phyloP scores from a whole-genome alignment of 305 asterid genomes.

The Solanum chacoense region DNA sequence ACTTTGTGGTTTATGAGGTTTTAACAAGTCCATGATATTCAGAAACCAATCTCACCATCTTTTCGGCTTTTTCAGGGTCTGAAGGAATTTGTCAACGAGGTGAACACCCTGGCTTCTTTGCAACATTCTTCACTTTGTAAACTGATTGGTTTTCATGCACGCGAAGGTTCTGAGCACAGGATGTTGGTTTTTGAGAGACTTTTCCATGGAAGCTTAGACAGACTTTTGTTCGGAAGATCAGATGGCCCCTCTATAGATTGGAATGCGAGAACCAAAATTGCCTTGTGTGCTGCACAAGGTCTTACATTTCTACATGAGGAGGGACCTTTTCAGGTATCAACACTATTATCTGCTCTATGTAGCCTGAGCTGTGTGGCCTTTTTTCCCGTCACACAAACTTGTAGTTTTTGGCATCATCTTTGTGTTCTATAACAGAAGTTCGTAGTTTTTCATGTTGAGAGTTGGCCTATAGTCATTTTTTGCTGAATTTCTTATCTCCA shows the following conservation, averaged over 20 bases:
- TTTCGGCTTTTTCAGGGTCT: slow-evolving; percentile 43
- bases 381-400: not conserved
- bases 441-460: not conserved
- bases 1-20: not conserved
- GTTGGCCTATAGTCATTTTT: not conserved
- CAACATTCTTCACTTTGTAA: slow-evolving; percentile 80
- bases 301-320: slow-evolving; percentile 94
- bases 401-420: not conserved
- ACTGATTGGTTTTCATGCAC: slow-evolving; percentile 90
- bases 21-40: not conserved
- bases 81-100: slow-evolving; percentile 84
- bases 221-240: slow-evolving; percentile 77
- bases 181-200: slow-evolving; percentile 94
- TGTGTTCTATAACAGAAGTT: not conserved
- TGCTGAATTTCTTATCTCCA: not conserved
- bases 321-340: slow-evolving; percentile 94
- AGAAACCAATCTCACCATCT: not conserved
- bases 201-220: slow-evolving; percentile 88
- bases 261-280: slow-evolving; percentile 96
- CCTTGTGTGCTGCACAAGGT: slow-evolving; percentile 90
- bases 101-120: slow-evolving; percentile 71
- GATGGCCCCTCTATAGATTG: slow-evolving; percentile 98
- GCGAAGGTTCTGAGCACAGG: slow-evolving; percentile 75
- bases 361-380: not conserved
- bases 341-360: not conserved